Conservation (phyloP, 2,329 filamentous ascomycete species). For the Ceratocystis huliohia region DNA sequence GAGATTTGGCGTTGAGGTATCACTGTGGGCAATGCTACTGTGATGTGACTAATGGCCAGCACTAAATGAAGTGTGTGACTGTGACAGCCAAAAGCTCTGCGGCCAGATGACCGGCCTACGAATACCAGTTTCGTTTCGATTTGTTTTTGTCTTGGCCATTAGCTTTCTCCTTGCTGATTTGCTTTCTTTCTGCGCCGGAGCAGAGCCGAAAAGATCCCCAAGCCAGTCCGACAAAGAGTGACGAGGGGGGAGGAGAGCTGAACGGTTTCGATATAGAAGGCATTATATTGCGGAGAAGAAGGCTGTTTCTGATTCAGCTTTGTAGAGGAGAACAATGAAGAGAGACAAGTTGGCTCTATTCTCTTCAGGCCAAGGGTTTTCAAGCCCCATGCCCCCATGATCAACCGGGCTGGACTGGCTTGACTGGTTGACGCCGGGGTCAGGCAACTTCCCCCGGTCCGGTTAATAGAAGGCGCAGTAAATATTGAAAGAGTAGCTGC, state of each 20-base stretch:
- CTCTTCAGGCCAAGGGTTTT: neutral
- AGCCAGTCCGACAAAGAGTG: no score
- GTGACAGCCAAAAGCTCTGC: neutral
- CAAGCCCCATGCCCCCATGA: neutral
- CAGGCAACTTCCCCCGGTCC: neutral
- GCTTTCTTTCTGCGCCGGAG: neutral
- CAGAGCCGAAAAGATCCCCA: neutral
- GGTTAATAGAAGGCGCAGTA: slow-evolving; percentile 1
- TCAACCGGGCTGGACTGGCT: neutral
- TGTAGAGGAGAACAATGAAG: neutral
- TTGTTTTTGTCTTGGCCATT: neutral
- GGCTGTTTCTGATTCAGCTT: slow-evolving; percentile 6
- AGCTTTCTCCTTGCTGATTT: neutral
- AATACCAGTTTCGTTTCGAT: neutral
- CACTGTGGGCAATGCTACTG: no score
- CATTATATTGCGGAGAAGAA: slow-evolving; percentile 7
- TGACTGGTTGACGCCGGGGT: neutral
- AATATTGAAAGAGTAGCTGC: neutral
- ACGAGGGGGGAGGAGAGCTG: no score
- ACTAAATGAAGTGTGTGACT: neutral
- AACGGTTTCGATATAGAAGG: neutral
- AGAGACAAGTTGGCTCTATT: no score
- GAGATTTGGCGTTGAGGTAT: no score
- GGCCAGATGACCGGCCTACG: neutral
- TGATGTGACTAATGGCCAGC: no score